Conservation (phyloP, 1,284 basidiomycete species). For the Sphaerobolus stellatus region DNA sequence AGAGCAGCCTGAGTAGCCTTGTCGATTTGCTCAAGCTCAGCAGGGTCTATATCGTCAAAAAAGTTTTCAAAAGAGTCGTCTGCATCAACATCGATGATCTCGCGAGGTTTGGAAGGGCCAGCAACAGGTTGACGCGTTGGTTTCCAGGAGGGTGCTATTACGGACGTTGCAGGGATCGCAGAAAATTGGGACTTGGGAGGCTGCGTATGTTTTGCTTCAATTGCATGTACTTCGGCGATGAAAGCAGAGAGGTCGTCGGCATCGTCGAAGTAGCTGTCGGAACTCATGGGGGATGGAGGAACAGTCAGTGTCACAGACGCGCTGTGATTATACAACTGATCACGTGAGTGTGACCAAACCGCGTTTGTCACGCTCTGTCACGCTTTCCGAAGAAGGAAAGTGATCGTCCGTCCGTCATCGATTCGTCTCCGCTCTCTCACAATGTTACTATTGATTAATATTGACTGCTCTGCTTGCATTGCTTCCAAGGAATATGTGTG, state of each 20-base stretch:
- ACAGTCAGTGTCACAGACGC: not conserved
- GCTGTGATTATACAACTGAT: no score
- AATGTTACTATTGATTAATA: no score
- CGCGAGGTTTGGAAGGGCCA: conserved; percentile 16
- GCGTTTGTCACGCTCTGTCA: no score
- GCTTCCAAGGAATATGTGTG: no score
- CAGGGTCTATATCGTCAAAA: conserved; percentile 52
- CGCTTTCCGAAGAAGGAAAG: no score
- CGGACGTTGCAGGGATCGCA: not conserved
- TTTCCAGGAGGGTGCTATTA: conserved; percentile 1
- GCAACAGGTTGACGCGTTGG: no score
- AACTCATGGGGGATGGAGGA: conserved; percentile 50
- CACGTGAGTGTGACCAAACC: no score
- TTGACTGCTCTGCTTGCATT: no score
- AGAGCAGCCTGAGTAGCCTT: no score
- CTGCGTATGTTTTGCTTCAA: conserved; percentile 46
- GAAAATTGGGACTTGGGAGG: conserved; percentile 2
- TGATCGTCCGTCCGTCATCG: no score
- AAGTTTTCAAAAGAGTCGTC: conserved; percentile 50
- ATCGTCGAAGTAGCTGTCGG: conserved; percentile 63
- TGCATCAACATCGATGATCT: conserved; percentile 25
- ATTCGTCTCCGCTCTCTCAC: no score
- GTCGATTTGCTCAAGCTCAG: conserved; percentile 54
- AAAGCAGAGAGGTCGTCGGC: conserved; percentile 49
- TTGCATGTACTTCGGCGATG: conserved; percentile 56